Base-by-base conservation (phyloP, 176 grass and related monocot genomes). In the Avena eriantha region DNA sequence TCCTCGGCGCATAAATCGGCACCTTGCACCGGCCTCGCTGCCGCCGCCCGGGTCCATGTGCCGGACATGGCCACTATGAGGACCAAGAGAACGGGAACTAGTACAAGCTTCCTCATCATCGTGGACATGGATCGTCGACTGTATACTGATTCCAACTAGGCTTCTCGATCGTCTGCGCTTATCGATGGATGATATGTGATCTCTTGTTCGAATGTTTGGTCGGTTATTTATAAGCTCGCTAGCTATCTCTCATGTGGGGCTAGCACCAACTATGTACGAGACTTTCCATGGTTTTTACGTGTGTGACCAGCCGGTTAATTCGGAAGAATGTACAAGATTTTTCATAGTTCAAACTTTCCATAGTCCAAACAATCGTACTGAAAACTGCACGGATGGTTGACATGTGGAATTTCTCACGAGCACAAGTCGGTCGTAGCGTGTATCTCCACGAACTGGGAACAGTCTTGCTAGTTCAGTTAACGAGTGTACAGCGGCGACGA, bases 1-100 rank as follows among this genome's bases (percentile, higher is more conserved):
- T 48, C 90, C 10, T 76, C 87, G 81, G 47, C 82, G 90, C 86
- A 26, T 49, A 18, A 46, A 0, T 33, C 12, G 7, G 2, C 72
- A 26, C 46, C 72, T 49, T 75, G 72, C 46, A 75, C 86, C 23
- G 92, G 90, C 49, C 88, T 94, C 77, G 87, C 76, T 85, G 84
- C 66, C 81, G 84, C 5, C 84, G 50, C 51, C 77, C 81, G 69
- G 87, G 76, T 31, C 76, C 49, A 59, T 21, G 75, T 22, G 48
- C 29, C 22, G 16, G 75, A 69, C 63, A 11, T 59, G 18, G 36
- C 39, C 77, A 49, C 12, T 18, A 51, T 21, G 23, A 60, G 53
- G 22, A 86, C 84, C 39, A 86, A 23, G 64, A 86, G 18, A 66
- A 86, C 23, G 36, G 21, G 26, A 60, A 47, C 53, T 58, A 31